phyloP scores from a whole-genome alignment of 2,329 filamentous ascomycete genomes.

The Cladosporium halotolerans region DNA sequence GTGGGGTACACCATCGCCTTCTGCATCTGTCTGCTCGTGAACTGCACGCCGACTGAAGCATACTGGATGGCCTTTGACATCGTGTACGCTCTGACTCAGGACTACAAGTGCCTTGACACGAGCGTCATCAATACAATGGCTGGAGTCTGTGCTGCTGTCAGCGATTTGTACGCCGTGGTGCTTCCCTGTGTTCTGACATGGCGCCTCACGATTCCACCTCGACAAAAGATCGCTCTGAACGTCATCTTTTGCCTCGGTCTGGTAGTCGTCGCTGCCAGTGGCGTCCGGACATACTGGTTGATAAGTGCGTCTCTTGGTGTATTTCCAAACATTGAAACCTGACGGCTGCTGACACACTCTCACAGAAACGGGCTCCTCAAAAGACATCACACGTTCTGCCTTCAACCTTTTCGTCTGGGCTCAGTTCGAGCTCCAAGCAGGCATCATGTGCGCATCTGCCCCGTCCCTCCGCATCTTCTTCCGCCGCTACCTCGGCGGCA shows the following conservation, averaged over 20 bases:
- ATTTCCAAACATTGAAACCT: conserved; percentile 19
- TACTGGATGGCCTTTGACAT: conserved; percentile 36
- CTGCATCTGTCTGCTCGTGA: conserved; percentile 21
- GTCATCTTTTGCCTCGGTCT: conserved; percentile 40
- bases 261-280: conserved; percentile 33
- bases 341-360: background rate
- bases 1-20: conserved; percentile 35
- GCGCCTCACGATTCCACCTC: conserved; percentile 37
- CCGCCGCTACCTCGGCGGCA: conserved; percentile 13
- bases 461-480: conserved; percentile 23
- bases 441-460: conserved; percentile 24
- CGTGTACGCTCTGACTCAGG: conserved; percentile 26
- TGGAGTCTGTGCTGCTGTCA: conserved; percentile 33
- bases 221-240: conserved; percentile 40
- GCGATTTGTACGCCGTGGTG: conserved; percentile 35
- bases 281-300: conserved; percentile 35
- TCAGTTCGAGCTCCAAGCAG: conserved; percentile 23
- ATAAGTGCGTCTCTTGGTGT: conserved; percentile 14
- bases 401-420: conserved; percentile 26
- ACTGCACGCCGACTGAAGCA: conserved; percentile 36
- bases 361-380: conserved; percentile 16
- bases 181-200: conserved; percentile 41
- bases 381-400: conserved; percentile 17
- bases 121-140: conserved; percentile 33
- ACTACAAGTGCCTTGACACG: conserved; percentile 34